Conservation (phyloP, 495 filamentous ascomycete genomes). For the Aspergillus cavernicola region DNA sequence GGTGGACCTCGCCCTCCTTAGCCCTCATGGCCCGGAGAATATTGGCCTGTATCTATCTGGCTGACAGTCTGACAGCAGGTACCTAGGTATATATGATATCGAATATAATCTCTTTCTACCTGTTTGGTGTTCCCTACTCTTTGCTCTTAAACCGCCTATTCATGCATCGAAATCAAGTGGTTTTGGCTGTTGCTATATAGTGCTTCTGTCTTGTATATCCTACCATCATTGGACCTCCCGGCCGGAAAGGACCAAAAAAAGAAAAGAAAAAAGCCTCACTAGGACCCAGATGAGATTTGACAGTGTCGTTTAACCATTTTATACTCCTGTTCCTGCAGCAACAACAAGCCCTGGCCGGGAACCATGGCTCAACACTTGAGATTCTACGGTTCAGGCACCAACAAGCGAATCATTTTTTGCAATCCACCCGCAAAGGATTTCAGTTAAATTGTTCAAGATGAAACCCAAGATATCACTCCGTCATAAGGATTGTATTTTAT, state of each 20-base stretch:
- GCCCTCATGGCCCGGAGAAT: constrained; percentile 19
- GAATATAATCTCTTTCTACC: not conserved
- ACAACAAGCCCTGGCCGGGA: not conserved
- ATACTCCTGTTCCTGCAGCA: constrained; percentile 11
- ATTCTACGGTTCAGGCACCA: constrained; percentile 6
- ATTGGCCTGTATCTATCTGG: constrained; percentile 6
- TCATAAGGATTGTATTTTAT: too few relatives aligned
- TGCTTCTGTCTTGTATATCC: not conserved
- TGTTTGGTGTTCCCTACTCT: not conserved
- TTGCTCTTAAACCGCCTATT: not conserved
- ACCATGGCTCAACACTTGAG: constrained; percentile 4
- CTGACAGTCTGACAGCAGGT: constrained; percentile 12
- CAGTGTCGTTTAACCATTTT: constrained; percentile 1
- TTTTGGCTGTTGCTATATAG: not conserved
- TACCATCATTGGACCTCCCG: not conserved
- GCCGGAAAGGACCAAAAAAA: not conserved
- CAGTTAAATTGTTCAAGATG: too few relatives aligned
- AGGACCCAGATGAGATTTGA: not conserved
- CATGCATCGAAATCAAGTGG: not conserved
- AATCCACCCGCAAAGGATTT: too few relatives aligned
- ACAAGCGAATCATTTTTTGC: not conserved
- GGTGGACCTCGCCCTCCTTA: constrained; percentile 13
- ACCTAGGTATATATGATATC: constrained; percentile 6
- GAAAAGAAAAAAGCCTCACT: constrained; percentile 1
- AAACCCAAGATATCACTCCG: too few relatives aligned